Conservation (phyloP, 257 asterid genomes). For the Scutellaria baicalensis region DNA sequence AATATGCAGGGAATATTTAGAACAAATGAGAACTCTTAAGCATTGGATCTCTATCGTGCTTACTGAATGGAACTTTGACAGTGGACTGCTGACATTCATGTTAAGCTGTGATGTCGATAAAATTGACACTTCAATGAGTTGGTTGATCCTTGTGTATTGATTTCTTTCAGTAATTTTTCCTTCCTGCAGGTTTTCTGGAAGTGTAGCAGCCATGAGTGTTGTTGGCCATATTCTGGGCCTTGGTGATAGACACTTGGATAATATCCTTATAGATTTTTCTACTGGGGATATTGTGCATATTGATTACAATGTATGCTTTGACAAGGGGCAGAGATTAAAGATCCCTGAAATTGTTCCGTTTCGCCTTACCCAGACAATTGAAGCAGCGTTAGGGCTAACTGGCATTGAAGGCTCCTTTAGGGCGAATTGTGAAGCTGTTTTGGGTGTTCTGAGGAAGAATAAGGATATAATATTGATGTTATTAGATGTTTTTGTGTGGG, state of each 20-base stretch:
- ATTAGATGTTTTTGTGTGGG: constrained; percentile 94
- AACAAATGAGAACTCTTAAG: constrained; percentile 8
- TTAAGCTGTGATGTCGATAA: constrained; percentile 11
- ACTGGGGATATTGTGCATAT: constrained; percentile 93
- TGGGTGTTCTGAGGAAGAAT: constrained; percentile 81
- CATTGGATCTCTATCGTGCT: constrained; percentile 5
- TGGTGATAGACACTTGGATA: constrained; percentile 99
- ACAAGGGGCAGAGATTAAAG: constrained; percentile 92
- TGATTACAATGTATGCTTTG: constrained; percentile 98
- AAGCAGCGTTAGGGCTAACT: constrained; percentile 91
- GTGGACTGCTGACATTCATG: constrained; percentile 11
- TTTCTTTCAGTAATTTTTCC: constrained; percentile 7
- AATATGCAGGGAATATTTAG: neutral
- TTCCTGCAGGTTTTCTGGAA: constrained; percentile 82
- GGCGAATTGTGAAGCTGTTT: constrained; percentile 88
- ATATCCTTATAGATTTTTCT: constrained; percentile 87
- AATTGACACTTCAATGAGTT: neutral
- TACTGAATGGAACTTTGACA: neutral
- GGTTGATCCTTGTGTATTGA: neutral
- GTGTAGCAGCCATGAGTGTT: constrained; percentile 94
- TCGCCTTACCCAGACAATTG: constrained; percentile 96
- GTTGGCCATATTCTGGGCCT: constrained; percentile 92
- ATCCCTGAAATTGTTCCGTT: constrained; percentile 99
- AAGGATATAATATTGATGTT: constrained; percentile 93
- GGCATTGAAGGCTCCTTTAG: constrained; percentile 95